Base-by-base conservation (phyloP, 2,329 filamentous ascomycete species). In the Claviceps humidiphila region DNA sequence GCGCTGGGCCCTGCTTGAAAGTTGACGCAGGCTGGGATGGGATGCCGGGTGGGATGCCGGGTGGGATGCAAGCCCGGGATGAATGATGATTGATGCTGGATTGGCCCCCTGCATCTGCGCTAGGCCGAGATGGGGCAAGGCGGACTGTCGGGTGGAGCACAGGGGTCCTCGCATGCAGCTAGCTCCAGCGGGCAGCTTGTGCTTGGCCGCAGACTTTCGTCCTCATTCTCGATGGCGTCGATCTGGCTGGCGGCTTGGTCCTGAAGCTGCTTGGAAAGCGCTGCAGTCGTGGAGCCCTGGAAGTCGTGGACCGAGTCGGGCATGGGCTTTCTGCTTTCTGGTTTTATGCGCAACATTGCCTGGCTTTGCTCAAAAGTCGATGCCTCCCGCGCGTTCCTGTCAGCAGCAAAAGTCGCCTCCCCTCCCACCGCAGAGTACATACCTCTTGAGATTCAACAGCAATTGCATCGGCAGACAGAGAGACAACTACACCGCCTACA, bases 191-290 rank as follows among this genome's bases (percentile, higher is more conserved):
- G 44, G 44, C 38, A 22, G 22, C 11, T 9, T n/a, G 8, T 34
- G 26, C 5, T 30, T n/a, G n/a, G 22, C 9, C 16, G 16, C n/a
- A 8, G 24, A 30, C 4, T n/a, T 16, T 54, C 50, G 55, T 60
- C 58, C 61, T 57, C 26, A 30, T 30, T 30, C 26, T 66, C 64
- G 64, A 66, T 67, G 60, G 47, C 52, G 61, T 65, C 64, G 64
- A 67, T 67, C 64, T 46, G 47, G 34, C 43, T 5, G 24, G 17
- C n/a, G 16, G 6, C 17, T 9, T 30, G 26, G 8, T 30, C 26
- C 8, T 30, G 26, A 11, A 30, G 26, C 26, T 30, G 26, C 26
- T 30, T 30, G 26, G 26, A 22, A 30, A 11, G 26, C 8, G 8
- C 26, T 30, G 26, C 8, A 30, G 26, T 30, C 26, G 26, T 30